Percentiles rank a stretch among this genome's conserved stretches.
Evolutionary conservation across 1,284 basidiomycete species (phyloP).

Genomic region (Filobasidium uniguttulatum): DNA sequence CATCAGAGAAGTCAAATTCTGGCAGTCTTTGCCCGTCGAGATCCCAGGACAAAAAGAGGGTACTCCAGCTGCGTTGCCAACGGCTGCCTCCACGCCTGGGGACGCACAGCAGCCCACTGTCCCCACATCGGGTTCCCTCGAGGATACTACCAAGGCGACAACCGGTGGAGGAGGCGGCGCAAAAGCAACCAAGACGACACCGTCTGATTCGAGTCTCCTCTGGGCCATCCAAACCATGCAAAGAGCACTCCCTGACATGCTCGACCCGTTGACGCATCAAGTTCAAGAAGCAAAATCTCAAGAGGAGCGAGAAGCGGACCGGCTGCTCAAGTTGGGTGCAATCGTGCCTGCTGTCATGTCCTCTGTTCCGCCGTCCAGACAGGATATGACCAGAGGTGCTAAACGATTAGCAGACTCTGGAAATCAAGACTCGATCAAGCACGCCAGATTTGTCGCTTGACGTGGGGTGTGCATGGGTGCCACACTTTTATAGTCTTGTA

Average conservation of each 20-base stretch:
- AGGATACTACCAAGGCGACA: not conserved
- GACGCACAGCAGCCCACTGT: not conserved
- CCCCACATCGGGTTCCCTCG: not conserved
- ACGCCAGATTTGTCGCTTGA: slow-evolving; percentile 10
- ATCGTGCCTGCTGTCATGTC: too few relatives aligned
- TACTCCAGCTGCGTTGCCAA: not conserved
- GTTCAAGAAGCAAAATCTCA: not conserved
- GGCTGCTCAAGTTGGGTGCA: not conserved
- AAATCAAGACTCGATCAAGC: slow-evolving; percentile 1
- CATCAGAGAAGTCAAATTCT: slow-evolving; percentile 8
- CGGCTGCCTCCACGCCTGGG: not conserved
- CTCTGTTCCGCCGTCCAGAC: too few relatives aligned
- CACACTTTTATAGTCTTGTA: too few relatives aligned
- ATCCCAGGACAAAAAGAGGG: slow-evolving; percentile 3
- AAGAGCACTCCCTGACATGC: slow-evolving; percentile 1
- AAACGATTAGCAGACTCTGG: not conserved
- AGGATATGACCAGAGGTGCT: not conserved
- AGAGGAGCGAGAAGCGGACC: slow-evolving; percentile 7
- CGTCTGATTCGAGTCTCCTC: slow-evolving; percentile 4
- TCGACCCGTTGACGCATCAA: not conserved
- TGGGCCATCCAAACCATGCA: slow-evolving; percentile 10
- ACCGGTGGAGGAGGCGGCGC: not conserved
- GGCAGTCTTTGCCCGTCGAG: slow-evolving; percentile 8
- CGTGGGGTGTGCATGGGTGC: too few relatives aligned
- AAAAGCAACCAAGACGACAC: slow-evolving; percentile 3